A percentile compares a stretch with the other conserved stretches of the same genome.
These are phyloP conservation scores for Vararia minispora DNA, from an alignment of 768 basidiomycete species.

Conservation along the genomic window DNA sequence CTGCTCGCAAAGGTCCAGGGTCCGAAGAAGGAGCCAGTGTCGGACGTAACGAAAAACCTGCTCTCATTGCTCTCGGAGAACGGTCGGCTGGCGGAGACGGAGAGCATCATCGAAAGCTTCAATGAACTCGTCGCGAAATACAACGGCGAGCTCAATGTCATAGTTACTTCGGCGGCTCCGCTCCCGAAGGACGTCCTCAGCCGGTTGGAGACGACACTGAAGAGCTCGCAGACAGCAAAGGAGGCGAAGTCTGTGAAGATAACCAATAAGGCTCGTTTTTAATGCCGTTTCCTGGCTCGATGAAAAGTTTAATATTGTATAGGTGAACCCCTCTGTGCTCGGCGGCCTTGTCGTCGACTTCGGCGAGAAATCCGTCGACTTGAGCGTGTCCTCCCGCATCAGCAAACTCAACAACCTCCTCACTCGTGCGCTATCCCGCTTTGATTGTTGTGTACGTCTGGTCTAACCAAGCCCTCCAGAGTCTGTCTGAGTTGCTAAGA, in stretches of 20 bases:
- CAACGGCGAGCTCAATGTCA: slow-evolving; percentile 87
- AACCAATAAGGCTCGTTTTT: slow-evolving; percentile 67
- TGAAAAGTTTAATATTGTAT: slow-evolving; percentile 7
- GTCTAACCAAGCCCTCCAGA: slow-evolving; percentile 2
- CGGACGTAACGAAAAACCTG: slow-evolving; percentile 87
- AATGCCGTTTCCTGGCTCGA: neutral
- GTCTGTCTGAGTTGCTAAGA: slow-evolving; percentile 10
- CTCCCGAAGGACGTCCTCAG: slow-evolving; percentile 66
- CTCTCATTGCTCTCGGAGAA: slow-evolving; percentile 87
- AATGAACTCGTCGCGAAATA: slow-evolving; percentile 80
- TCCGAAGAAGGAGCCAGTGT: slow-evolving; percentile 63
- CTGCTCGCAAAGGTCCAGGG: slow-evolving; percentile 63
- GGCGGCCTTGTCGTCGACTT: slow-evolving; percentile 95
- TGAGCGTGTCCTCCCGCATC: slow-evolving; percentile 88
- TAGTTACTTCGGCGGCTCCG: slow-evolving; percentile 80
- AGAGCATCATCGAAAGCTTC: slow-evolving; percentile 85
- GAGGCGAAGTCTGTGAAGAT: slow-evolving; percentile 83
- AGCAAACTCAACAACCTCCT: slow-evolving; percentile 89
- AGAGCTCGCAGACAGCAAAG: slow-evolving; percentile 76
- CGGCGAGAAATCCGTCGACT: slow-evolving; percentile 96
- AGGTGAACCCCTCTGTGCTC: slow-evolving; percentile 89
- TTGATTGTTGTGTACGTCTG: neutral
- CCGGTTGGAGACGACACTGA: slow-evolving; percentile 77
- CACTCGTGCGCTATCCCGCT: slow-evolving; percentile 46
- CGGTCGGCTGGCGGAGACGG: slow-evolving; percentile 76